These are phyloP conservation scores for Agrocybe praecox DNA, from an alignment of 768 basidiomycete genomes.

Conservation along the genomic window DNA sequence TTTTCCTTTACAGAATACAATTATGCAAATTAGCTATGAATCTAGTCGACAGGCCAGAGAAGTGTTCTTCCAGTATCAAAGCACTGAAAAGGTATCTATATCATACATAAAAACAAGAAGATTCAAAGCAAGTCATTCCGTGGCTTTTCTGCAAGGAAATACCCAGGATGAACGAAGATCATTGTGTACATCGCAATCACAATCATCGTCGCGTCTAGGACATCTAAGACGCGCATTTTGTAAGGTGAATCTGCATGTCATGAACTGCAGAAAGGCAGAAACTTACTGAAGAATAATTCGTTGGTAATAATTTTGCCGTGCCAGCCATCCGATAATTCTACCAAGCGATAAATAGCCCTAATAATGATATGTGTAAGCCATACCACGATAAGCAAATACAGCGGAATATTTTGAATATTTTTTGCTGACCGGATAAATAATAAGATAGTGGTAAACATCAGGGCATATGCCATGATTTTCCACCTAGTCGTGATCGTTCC, in stretches of 20 bases:
- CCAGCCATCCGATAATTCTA: constrained; percentile 57
- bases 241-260: too few species aligned
- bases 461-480: constrained; percentile 34
- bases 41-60: too few species aligned
- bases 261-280: not conserved
- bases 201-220: constrained; percentile 54
- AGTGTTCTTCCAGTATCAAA: too few species aligned
- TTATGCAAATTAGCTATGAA: too few species aligned
- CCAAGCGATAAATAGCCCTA: constrained; percentile 53
- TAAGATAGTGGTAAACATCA: constrained; percentile 40
- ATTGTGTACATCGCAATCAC: constrained; percentile 49
- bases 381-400: not conserved
- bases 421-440: constrained; percentile 47
- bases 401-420: not conserved
- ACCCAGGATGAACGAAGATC: constrained; percentile 50
- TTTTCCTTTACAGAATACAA: too few species aligned
- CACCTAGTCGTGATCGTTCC: constrained; percentile 19
- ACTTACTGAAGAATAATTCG: constrained; percentile 39
- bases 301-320: constrained; percentile 49
- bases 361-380: not conserved
- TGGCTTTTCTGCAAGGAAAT: constrained; percentile 25
- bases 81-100: too few species aligned
- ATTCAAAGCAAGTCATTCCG: too few species aligned
- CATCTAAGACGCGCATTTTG: constrained; percentile 32
- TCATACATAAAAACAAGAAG: too few species aligned